Base-by-base conservation (phyloP, 148 eudicot species). In the Euryodendron excelsum region DNA sequence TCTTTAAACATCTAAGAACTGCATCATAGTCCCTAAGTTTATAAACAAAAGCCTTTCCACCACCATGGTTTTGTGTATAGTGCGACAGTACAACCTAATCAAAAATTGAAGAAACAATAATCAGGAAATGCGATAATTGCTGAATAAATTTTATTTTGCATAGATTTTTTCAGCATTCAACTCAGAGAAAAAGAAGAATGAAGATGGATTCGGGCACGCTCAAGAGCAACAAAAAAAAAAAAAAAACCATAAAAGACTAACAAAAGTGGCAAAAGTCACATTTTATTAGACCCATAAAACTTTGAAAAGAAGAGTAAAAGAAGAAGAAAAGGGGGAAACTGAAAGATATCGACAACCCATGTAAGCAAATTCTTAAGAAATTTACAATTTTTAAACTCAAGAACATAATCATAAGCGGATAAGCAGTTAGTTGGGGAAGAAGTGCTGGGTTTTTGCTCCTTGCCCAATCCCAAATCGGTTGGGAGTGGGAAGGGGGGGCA, bases 21-120 rank as follows among this genome's bases (percentile, higher is more conserved):
- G 77, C 80, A 76, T 89, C 95, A 80, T 93, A 96, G 76, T 92
- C 98, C 75, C 77, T 69, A 72, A 96, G 86, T 81, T 88, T 88
- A 81, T 86, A 96, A 56, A 93, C 99, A 86, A 88, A 84, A 37
- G 98, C 92, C 85, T 89, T 85, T 73, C 88, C 88, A 58, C 97
- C 95, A 76, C 85, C 94, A 86, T 82, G 85, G 66, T 84, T 84
- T 87, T 96, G 99, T 52, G 99, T 96, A 81, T 85, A 90, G 81
- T 92, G 98, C 69, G 89, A 84, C 39, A 81, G 45, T 69, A 86
- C 56, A 71, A 92, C 92, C 99, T 96, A 84, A 47, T 69, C 69
- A 71, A 77, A 64, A 67, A 52, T 48, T 13, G 52, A 50, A 41
- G 30, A 70, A n/a, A 76, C 34, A 3, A 62, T 27, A 56, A 25